Percentiles rank a stretch among this genome's conserved stretches.
Conservation (phyloP, 2,329 filamentous ascomycete species). For the Pseudopyrenochaeta lycopersici region DNA sequence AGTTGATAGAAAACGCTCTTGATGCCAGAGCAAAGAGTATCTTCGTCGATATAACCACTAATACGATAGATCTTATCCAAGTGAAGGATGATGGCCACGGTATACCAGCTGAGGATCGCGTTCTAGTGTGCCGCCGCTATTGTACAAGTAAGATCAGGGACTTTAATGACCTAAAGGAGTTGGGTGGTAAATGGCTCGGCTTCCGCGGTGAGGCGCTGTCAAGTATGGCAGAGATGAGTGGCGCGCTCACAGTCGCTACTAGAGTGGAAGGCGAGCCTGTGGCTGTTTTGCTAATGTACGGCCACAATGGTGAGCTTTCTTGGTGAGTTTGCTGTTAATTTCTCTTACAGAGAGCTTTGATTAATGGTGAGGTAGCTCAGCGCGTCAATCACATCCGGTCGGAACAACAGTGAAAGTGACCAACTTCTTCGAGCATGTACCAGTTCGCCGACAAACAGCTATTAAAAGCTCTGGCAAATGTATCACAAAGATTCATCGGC, state of each 20-base stretch:
- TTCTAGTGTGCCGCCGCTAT: conserved; percentile 69
- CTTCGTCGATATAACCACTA: conserved; percentile 69
- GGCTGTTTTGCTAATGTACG: conserved; percentile 63
- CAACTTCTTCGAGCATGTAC: conserved; percentile 67
- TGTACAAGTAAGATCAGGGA: conserved; percentile 77
- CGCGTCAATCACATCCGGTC: conserved; percentile 63
- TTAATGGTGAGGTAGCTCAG: conserved; percentile 30
- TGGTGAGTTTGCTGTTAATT: conserved; percentile 41
- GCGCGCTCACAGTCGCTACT: conserved; percentile 68
- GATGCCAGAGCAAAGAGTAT: conserved; percentile 75
- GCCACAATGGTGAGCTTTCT: conserved; percentile 58
- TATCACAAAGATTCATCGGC: conserved; percentile 65
- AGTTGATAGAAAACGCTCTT: conserved; percentile 79
- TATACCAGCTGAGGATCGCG: conserved; percentile 69
- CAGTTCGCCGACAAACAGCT: conserved; percentile 69
- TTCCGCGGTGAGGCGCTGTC: conserved; percentile 80
- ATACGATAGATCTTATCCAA: conserved; percentile 74
- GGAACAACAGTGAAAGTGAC: conserved; percentile 73
- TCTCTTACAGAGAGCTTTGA: neutral
- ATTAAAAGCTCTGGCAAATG: conserved; percentile 67
- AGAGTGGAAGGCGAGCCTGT: conserved; percentile 68
- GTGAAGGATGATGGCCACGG: conserved; percentile 74
- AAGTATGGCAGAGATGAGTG: conserved; percentile 68
- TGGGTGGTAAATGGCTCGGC: conserved; percentile 71
- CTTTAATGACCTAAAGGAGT: conserved; percentile 67